phyloP scores from a whole-genome alignment of 352 stramenopile species.

The Phytophthora citricola region DNA sequence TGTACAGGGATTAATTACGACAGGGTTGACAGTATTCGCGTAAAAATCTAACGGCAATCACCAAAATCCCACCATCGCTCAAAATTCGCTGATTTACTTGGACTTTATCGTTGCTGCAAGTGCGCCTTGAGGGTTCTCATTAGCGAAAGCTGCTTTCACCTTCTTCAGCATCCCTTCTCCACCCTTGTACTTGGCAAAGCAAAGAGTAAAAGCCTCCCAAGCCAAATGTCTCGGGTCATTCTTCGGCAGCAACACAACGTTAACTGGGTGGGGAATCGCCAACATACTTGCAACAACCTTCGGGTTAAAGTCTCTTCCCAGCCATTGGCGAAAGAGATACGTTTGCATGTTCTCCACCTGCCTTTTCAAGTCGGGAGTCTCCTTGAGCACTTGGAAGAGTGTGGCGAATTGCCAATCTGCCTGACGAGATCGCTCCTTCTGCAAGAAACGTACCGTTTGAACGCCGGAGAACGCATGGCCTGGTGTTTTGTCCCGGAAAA shows the following conservation, averaged over 20 bases:
- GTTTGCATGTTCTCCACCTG: constrained; percentile 7
- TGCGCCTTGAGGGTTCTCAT: neutral
- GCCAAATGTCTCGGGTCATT: neutral
- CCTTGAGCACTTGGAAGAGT: constrained; percentile 3
- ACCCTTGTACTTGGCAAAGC: neutral
- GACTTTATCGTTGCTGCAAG: neutral
- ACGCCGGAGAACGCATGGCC: neutral
- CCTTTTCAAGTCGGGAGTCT: neutral
- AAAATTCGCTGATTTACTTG: neutral
- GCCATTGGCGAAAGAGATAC: neutral
- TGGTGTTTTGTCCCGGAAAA: neutral
- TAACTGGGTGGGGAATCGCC: neutral
- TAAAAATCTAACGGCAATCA: no score
- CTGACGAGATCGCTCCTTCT: neutral
- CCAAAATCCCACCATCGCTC: no score
- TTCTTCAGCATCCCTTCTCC: neutral
- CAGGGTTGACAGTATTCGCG: no score
- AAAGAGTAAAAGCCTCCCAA: neutral
- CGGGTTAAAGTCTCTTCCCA: neutral
- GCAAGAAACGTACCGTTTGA: neutral
- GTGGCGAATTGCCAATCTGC: neutral
- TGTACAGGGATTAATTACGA: no score
- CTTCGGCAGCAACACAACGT: neutral
- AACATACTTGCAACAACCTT: neutral
- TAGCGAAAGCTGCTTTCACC: neutral